A percentile compares a stretch with the other conserved stretches of the same genome.
Evolutionary conservation across 345 rosid genomes (phyloP).

Genomic region (Streptanthus diversifolius): DNA sequence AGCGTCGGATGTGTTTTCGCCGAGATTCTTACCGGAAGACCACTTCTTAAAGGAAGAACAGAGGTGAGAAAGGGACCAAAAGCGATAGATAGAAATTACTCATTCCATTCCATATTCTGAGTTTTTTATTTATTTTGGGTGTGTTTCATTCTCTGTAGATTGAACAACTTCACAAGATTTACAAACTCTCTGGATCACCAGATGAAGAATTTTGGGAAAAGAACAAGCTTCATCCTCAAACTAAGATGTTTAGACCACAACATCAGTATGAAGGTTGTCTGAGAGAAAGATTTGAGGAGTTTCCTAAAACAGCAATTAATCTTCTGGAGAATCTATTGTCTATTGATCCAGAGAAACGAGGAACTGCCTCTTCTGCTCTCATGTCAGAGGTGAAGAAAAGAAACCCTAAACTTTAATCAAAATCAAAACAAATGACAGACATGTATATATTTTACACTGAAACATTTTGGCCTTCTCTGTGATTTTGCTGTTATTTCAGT

Average conservation of each 20-base stretch:
- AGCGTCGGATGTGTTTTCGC: slow-evolving; percentile 79
- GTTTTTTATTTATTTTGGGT: background rate
- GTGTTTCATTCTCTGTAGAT: slow-evolving; percentile 39
- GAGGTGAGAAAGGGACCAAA: slow-evolving; percentile 19
- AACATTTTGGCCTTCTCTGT: background rate
- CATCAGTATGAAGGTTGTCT: slow-evolving; percentile 52
- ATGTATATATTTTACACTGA: background rate
- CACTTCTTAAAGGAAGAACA: slow-evolving; percentile 79
- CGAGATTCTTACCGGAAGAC: slow-evolving; percentile 59
- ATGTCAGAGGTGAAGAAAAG: slow-evolving; percentile 48
- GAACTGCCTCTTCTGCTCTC: slow-evolving; percentile 71
- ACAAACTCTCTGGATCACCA: slow-evolving; percentile 78
- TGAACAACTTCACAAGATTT: slow-evolving; percentile 76
- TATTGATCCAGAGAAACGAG: slow-evolving; percentile 60
- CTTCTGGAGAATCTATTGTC: slow-evolving; percentile 61
- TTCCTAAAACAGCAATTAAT: slow-evolving; percentile 41
- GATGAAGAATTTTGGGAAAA: slow-evolving; percentile 64
- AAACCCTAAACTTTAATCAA: background rate
- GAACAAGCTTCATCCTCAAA: slow-evolving; percentile 50
- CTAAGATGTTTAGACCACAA: slow-evolving; percentile 62
- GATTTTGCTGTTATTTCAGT: slow-evolving; percentile 38
- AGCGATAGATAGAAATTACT: background rate
- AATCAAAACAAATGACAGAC: background rate
- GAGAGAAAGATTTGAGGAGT: slow-evolving; percentile 54
- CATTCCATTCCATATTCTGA: background rate